A percentile compares a stretch with the other conserved stretches of the same genome.
Evolutionary conservation across 1,139 yeast genomes (phyloP).

Genomic region (Blastobotrys serpentis): DNA sequence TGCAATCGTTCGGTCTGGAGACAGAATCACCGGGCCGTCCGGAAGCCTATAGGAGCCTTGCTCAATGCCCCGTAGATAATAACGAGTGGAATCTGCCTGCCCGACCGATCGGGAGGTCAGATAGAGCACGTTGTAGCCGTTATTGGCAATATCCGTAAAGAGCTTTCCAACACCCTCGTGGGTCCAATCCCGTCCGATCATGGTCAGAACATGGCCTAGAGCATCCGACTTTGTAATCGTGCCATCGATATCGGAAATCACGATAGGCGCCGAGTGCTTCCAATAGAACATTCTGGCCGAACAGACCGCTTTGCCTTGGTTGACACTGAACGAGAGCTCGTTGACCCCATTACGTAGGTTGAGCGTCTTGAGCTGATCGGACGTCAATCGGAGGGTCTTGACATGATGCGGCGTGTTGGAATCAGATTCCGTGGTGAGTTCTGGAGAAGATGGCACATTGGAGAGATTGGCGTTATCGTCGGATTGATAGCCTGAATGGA

Average conservation of each 20-base stretch:
- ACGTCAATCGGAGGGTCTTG: conserved; percentile 85
- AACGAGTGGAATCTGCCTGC: conserved; percentile 89
- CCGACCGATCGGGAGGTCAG: conserved; percentile 95
- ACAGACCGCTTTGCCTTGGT: conserved; percentile 77
- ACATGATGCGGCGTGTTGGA: conserved; percentile 48
- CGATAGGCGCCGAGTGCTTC: conserved; percentile 84
- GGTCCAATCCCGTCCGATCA: conserved; percentile 97
- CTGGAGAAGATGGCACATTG: conserved; percentile 9
- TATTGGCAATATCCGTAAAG: conserved; percentile 76
- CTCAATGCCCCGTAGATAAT: conserved; percentile 72
- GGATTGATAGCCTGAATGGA: conserved; percentile 12
- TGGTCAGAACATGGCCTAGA: conserved; percentile 89
- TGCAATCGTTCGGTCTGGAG: conserved; percentile 97
- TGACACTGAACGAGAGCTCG: conserved; percentile 72
- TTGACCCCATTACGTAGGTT: conserved; percentile 78
- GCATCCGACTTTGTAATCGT: conserved; percentile 98
- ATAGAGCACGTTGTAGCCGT: conserved; percentile 92
- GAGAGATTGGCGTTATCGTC: conserved; percentile 12
- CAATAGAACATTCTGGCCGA: conserved; percentile 76
- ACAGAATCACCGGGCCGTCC: conserved; percentile 87
- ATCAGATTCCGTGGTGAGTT: conserved; percentile 15
- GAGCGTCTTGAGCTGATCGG: conserved; percentile 79
- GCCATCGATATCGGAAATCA: conserved; percentile 96
- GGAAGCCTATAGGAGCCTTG: conserved; percentile 80
- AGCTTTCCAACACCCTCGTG: conserved; percentile 93